A percentile compares a stretch with the other conserved stretches of the same genome.
Conservation (phyloP, 257 asterid genomes). For the Scutellaria baicalensis region DNA sequence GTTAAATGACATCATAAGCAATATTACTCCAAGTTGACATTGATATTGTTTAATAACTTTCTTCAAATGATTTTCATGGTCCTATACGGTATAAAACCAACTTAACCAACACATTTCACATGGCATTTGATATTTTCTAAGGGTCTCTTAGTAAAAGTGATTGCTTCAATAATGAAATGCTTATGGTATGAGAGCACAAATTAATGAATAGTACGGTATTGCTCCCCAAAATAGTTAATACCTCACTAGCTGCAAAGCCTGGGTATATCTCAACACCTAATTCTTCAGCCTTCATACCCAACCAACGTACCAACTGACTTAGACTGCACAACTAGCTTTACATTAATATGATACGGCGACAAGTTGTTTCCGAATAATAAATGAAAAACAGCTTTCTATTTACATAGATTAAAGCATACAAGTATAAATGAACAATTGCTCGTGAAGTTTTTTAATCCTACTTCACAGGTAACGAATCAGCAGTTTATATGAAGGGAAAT, state of each 20-base stretch:
- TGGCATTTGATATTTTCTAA: neutral
- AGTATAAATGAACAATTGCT: neutral
- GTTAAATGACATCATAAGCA: neutral
- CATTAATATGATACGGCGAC: constrained; percentile 14
- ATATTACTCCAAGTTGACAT: neutral
- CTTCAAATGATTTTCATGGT: neutral
- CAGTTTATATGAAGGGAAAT: neutral
- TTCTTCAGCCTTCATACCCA: constrained; percentile 95
- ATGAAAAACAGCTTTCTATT: neutral
- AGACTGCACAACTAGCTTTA: constrained; percentile 48
- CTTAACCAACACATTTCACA: neutral
- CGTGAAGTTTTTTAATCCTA: neutral
- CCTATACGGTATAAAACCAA: neutral
- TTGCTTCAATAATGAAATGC: neutral
- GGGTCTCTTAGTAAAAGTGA: neutral
- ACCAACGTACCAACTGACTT: constrained; percentile 92
- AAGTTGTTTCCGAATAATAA: neutral
- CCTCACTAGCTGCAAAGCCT: constrained; percentile 99
- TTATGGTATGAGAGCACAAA: constrained; percentile 9
- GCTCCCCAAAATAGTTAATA: constrained; percentile 14
- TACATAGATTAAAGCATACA: neutral
- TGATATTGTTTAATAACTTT: neutral
- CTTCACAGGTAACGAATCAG: neutral
- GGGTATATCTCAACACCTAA: constrained; percentile 96
- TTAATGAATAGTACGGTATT: neutral